phyloP scores from a whole-genome alignment of 1,139 yeast species.

The Yamadazyma dendronema region DNA sequence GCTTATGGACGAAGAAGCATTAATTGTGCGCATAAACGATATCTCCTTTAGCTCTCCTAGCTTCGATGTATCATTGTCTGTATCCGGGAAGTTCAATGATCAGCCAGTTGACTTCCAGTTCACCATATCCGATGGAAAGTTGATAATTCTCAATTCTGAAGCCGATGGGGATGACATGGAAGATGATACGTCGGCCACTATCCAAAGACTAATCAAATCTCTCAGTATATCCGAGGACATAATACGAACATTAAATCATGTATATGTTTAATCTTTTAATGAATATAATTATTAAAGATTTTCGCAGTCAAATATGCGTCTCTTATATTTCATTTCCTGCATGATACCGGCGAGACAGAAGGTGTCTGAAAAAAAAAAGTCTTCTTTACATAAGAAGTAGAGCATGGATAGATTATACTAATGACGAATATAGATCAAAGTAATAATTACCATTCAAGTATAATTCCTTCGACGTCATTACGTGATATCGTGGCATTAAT shows the following conservation, averaged over 20 bases:
- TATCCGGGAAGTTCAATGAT: conserved; percentile 21
- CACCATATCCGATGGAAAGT: conserved; percentile 30
- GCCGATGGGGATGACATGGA: conserved; percentile 22
- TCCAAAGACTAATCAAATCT: conserved; percentile 21
- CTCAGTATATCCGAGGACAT: conserved; percentile 37
- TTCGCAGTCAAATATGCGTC: not conserved
- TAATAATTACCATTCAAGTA: conserved; percentile 12
- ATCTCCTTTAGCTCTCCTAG: conserved; percentile 22
- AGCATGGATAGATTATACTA: conserved; percentile 4
- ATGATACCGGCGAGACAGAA: not conserved
- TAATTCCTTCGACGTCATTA: conserved; percentile 33
- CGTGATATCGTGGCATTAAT: conserved; percentile 46
- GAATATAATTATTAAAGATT: not conserved
- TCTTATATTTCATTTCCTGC: not conserved
- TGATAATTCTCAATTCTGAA: conserved; percentile 11
- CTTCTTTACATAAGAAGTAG: not conserved
- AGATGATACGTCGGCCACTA: conserved; percentile 13
- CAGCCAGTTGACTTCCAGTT: conserved; percentile 20
- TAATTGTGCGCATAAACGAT: conserved; percentile 24
- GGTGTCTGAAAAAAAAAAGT: conserved; percentile 2
- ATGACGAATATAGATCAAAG: conserved; percentile 8
- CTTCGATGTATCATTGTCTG: conserved; percentile 22
- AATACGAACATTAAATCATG: conserved; percentile 17
- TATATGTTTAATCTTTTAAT: conserved; percentile 1
- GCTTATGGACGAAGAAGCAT: conserved; percentile 9